phyloP scores from a whole-genome alignment of 805 yeast species.

The Yarrowia keelungensis region DNA sequence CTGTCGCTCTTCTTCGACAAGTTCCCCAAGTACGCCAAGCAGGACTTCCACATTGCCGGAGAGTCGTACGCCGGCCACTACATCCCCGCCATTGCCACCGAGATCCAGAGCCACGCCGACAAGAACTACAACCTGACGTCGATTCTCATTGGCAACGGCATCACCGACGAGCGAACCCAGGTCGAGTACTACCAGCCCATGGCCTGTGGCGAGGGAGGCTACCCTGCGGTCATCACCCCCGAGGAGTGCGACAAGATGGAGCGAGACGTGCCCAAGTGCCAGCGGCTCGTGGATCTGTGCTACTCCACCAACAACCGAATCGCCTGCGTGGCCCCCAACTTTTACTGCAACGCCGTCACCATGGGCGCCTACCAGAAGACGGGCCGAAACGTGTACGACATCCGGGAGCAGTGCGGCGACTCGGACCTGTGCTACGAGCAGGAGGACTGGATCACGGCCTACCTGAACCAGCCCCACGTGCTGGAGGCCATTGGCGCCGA shows the following conservation, averaged over 20 bases:
- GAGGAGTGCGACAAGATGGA: conserved; percentile 72
- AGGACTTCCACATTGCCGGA: conserved; percentile 84
- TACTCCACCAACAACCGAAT: conserved; percentile 66
- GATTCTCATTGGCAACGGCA: conserved; percentile 89
- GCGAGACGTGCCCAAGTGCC: conserved; percentile 67
- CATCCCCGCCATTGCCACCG: conserved; percentile 78
- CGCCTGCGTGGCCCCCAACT: conserved; percentile 84
- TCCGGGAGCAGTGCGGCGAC: conserved; percentile 57
- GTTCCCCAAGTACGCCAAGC: conserved; percentile 71
- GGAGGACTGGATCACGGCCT: conserved; percentile 72
- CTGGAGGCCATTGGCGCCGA: conserved; percentile 84
- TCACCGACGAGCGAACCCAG: conserved; percentile 84
- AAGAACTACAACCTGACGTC: conserved; percentile 72
- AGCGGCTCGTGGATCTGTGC: conserved; percentile 66
- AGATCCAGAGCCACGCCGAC: conserved; percentile 54
- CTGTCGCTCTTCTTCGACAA: conserved; percentile 81
- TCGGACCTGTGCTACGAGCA: conserved; percentile 71
- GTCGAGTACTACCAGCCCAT: conserved; percentile 83
- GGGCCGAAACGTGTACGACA: conserved; percentile 69
- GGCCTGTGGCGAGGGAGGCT: conserved; percentile 92
- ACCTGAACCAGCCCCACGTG: conserved; percentile 75
- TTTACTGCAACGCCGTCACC: conserved; percentile 78
- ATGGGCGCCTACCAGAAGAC: conserved; percentile 65
- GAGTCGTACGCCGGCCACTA: conserved; percentile 95
- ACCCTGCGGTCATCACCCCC: conserved; percentile 68